Conservation (phyloP, 441 rosid species). For the Pelargonium fulgidum region DNA sequence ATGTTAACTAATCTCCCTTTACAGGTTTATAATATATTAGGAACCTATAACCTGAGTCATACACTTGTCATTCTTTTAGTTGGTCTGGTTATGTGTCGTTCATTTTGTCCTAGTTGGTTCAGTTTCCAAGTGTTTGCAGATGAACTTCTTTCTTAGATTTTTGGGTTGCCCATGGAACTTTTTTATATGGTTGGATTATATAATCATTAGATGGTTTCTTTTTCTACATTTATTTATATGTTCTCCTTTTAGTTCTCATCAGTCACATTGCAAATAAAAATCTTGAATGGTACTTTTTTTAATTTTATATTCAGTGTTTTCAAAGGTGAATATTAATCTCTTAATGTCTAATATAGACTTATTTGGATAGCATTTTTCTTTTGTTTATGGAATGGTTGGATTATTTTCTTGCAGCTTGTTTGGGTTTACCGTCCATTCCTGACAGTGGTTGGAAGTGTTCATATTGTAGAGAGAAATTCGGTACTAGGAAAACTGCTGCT, state of each 20-base stretch:
- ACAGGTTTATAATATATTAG: neutral
- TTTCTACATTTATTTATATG: too few species aligned
- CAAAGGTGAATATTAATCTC: neutral
- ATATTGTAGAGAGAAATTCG: constrained; percentile 49
- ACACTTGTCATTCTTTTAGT: neutral
- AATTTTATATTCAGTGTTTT: neutral
- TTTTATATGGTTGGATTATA: neutral
- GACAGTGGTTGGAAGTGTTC: constrained; percentile 75
- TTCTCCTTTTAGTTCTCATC: neutral
- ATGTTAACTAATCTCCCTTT: neutral
- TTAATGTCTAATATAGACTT: neutral
- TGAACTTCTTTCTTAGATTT: neutral
- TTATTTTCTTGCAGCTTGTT: constrained; percentile 61
- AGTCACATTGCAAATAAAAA: neutral
- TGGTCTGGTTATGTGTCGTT: neutral
- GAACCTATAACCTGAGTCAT: constrained; percentile 2
- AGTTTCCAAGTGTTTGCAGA: neutral
- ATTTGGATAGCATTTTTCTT: constrained; percentile 5
- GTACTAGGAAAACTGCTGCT: constrained; percentile 34
- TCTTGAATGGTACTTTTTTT: neutral
- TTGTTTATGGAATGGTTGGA: constrained; percentile 17
- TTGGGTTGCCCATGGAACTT: neutral
- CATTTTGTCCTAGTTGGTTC: neutral
- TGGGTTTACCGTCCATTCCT: constrained; percentile 54
- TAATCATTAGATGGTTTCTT: neutral